These are phyloP conservation scores for Rhizopogon vesiculosus DNA, from an alignment of 768 basidiomycete species.

Conservation along the genomic window DNA sequence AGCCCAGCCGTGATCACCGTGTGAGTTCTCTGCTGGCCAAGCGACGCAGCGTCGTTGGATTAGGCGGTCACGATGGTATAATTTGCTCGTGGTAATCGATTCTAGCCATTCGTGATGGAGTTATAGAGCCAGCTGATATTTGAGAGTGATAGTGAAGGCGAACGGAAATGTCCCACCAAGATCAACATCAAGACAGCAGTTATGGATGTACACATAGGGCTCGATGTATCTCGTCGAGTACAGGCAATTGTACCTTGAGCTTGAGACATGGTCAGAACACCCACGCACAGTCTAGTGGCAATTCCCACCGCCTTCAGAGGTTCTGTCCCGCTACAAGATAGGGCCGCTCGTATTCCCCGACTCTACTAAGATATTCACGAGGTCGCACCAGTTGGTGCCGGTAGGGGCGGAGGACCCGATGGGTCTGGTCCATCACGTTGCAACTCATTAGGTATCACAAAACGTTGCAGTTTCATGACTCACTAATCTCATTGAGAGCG, in stretches of 20 bases:
- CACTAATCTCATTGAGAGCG: too few species aligned
- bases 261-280: background rate
- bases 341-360: too few species aligned
- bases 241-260: conserved; percentile 39
- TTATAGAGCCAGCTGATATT: conserved; percentile 52
- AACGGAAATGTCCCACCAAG: conserved; percentile 38
- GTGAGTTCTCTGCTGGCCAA: conserved; percentile 29
- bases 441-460: conserved; percentile 4
- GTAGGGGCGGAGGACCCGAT: conserved; percentile 35
- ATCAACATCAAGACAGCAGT: conserved; percentile 57
- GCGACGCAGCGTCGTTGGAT: conserved; percentile 40
- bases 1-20: conserved; percentile 6
- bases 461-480: too few species aligned
- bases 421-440: conserved; percentile 74
- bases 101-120: conserved; percentile 36
- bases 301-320: conserved; percentile 50
- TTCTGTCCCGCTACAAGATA: conserved; percentile 44
- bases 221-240: conserved; percentile 49
- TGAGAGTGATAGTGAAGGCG: conserved; percentile 52
- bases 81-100: conserved; percentile 39
- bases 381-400: conserved; percentile 72
- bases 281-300: too few species aligned
- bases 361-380: conserved; percentile 46
- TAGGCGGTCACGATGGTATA: conserved; percentile 43
- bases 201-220: conserved; percentile 47